Evolutionary conservation across 352 stramenopile species (phyloP), one percentile per base, ranked within the genome.

Genomic region (Elongisporangium prolatum): DNA sequence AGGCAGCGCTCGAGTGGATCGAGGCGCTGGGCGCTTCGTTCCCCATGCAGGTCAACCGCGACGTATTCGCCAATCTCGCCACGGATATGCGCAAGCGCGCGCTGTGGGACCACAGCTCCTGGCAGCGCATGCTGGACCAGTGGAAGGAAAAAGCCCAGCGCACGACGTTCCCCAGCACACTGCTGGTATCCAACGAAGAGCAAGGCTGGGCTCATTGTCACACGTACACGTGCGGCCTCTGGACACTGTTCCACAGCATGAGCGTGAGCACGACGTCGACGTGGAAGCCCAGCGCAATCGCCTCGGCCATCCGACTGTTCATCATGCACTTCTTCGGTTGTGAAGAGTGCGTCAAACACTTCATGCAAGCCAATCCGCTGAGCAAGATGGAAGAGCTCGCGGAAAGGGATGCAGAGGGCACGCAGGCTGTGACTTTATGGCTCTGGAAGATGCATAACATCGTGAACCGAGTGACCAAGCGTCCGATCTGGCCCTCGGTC

Each of bases 361-460:
- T 95, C 24, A 57, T 92, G 13, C 37, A 63, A 21, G 73, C 74
- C 7, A 93, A 95, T 55, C 78, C 84, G 4, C 68, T 73, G 48
- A 76, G 60, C n/a, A 63, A 76, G 2, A 86, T 95, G 21, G 56
- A 65, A 3, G 59, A 73, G 1, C 44, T 91, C 1, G 74, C 72
- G 2, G 54, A 52, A 7, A 62, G 61, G 20, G 80, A 91, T 48
- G 22, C 25, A 16, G 55, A 75, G 0, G 79, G 77, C 0, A 64
- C 72, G 10, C 53, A 74, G 25, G 72, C 77, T 50, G 65, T 91
- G 4, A 56, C 73, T 9, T 53, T 93, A 44, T 93, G 86, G 84
- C 74, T 95, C 48, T 93, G 85, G 79, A 70, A 68, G 24, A 90
- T 91, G 82, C 86, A 95, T 72, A 93, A 91, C 63, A 81, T 72